These are phyloP conservation scores for Boletus mariae DNA, from an alignment of 1,284 basidiomycete species.

Conservation along the genomic window DNA sequence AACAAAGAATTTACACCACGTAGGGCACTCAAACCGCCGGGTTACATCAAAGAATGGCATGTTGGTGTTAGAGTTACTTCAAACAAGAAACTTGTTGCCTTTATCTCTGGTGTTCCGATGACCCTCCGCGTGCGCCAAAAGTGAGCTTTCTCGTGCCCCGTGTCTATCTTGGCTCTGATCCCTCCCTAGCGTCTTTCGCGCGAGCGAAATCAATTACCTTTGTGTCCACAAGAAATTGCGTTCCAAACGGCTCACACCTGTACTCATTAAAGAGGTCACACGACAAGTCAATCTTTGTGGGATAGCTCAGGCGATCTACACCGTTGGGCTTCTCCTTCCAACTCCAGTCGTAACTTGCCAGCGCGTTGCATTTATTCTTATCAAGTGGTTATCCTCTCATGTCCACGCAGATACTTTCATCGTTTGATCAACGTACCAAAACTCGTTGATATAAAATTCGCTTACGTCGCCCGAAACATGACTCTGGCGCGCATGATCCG, in stretches of 20 bases:
- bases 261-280: conserved; percentile 98
- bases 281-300: conserved; percentile 87
- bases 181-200: conserved; percentile 55
- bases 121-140: conserved; percentile 74
- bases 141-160: conserved; percentile 43
- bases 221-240: conserved; percentile 98
- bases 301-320: conserved; percentile 98
- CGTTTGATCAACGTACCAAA: conserved; percentile 91
- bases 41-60: conserved; percentile 93
- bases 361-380: conserved; percentile 37
- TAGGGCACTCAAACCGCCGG: conserved; percentile 94
- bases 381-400: conserved; percentile 4
- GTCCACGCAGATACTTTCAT: conserved; percentile 75
- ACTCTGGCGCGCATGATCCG: conserved; percentile 85
- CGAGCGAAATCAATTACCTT: conserved; percentile 96
- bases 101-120: conserved; percentile 94
- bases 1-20: conserved; percentile 4
- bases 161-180: conserved; percentile 3
- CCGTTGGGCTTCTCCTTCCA: conserved; percentile 86
- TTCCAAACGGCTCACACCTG: conserved; percentile 92
- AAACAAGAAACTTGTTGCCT: conserved; percentile 93
- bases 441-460: conserved; percentile 89
- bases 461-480: conserved; percentile 78
- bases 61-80: conserved; percentile 90
- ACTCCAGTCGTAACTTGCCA: conserved; percentile 85